Evolutionary conservation across 192 early-diverging fungal genomes (phyloP).

Genomic region (Backusella sp.): DNA sequence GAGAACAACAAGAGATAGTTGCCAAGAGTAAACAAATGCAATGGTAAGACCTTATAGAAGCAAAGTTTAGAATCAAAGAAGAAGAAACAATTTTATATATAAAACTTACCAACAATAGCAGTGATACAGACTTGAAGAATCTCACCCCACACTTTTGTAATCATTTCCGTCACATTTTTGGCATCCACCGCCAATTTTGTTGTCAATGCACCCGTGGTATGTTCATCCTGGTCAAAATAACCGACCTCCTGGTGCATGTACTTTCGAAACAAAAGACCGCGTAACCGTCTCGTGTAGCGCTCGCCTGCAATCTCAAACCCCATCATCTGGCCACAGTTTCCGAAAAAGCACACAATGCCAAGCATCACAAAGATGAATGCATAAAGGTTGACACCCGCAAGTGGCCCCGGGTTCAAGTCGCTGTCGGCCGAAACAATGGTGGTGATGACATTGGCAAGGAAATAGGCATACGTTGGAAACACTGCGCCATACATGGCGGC

Average conservation of each 20-base stretch:
- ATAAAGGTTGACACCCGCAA: slow-evolving; percentile 39
- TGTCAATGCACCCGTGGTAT: slow-evolving; percentile 76
- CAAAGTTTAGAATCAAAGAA: background rate
- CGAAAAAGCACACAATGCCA: slow-evolving; percentile 54
- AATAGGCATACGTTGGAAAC: slow-evolving; percentile 72
- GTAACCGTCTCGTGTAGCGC: slow-evolving; percentile 59
- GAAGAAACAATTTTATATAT: background rate
- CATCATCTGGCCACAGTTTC: slow-evolving; percentile 54
- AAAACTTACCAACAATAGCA: slow-evolving; percentile 15
- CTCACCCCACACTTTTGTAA: slow-evolving; percentile 50
- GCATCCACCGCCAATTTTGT: slow-evolving; percentile 80
- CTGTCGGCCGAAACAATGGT: slow-evolving; percentile 34
- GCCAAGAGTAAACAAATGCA: slow-evolving; percentile 76
- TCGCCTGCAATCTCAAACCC: slow-evolving; percentile 66
- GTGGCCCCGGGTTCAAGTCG: slow-evolving; percentile 26
- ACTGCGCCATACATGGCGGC: slow-evolving; percentile 66
- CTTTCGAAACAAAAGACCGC: slow-evolving; percentile 61
- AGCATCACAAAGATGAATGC: slow-evolving; percentile 32
- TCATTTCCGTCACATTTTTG: slow-evolving; percentile 41
- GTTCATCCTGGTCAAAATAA: slow-evolving; percentile 77
- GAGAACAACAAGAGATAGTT: slow-evolving; percentile 78
- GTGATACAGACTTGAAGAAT: slow-evolving; percentile 23
- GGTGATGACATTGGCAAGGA: slow-evolving; percentile 43
- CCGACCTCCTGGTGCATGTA: slow-evolving; percentile 82
- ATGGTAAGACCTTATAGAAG: slow-evolving; percentile 34